A percentile compares a stretch with the other conserved stretches of the same genome.
Conservation (phyloP, 164 flowering plant genomes). For the Tetrastigma voinierianum region DNA sequence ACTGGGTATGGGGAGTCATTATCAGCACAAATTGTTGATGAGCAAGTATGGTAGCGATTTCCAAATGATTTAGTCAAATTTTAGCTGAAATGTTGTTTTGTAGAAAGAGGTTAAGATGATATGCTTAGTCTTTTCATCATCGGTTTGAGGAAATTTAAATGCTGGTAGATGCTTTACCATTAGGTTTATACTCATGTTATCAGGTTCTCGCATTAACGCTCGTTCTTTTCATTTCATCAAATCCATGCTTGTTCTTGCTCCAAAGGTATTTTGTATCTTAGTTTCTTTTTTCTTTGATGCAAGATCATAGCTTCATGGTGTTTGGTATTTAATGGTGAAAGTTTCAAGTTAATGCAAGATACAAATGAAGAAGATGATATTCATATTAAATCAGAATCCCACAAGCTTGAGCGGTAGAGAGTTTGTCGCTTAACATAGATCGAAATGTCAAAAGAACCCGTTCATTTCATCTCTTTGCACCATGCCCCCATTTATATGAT, state of each 20-base stretch:
- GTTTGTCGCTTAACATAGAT: too few relatives aligned
- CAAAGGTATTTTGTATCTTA: conserved; percentile 62
- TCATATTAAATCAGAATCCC: too few relatives aligned
- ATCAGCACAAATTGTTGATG: conserved; percentile 87
- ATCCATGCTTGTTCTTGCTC: conserved; percentile 94
- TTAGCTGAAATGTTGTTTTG: not conserved
- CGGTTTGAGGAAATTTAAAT: conserved; percentile 16
- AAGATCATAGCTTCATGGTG: not conserved
- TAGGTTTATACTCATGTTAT: conserved; percentile 94
- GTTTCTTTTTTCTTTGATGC: not conserved
- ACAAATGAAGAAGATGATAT: too few relatives aligned
- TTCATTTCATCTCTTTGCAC: too few relatives aligned
- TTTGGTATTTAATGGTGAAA: not conserved
- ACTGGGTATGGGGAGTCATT: conserved; percentile 95
- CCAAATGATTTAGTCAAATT: not conserved
- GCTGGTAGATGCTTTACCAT: conserved; percentile 21
- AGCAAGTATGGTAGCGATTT: conserved; percentile 63
- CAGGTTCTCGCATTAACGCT: too few relatives aligned
- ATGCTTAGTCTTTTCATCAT: not conserved
- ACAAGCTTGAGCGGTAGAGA: too few relatives aligned
- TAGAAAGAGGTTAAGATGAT: conserved; percentile 1
- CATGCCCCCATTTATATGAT: too few relatives aligned
- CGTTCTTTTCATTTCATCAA: too few relatives aligned
- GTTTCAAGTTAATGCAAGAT: not conserved
- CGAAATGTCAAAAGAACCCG: too few relatives aligned